These are phyloP conservation scores for Erodium maritimum DNA, from an alignment of 345 rosid species.

Conservation along the genomic window DNA sequence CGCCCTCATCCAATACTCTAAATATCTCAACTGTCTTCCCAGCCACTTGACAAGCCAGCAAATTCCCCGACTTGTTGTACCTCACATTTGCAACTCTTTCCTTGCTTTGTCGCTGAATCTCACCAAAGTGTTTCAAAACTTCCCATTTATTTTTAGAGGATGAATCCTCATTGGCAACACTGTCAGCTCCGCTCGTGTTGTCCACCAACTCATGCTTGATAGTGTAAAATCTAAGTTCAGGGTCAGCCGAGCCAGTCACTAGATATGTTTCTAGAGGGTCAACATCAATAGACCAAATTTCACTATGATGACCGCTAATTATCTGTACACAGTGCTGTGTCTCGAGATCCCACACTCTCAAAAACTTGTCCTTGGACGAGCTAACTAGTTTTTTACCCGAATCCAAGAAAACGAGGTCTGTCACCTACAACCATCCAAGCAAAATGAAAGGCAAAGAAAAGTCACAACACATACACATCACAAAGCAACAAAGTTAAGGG, in stretches of 20 bases:
- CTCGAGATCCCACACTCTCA: slow-evolving; percentile 98
- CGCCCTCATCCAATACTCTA: slow-evolving; percentile 57
- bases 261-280: slow-evolving; percentile 74
- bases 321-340: slow-evolving; percentile 91
- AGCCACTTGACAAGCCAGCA: slow-evolving; percentile 86
- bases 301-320: slow-evolving; percentile 91
- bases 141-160: slow-evolving; percentile 56
- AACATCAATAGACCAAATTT: slow-evolving; percentile 85
- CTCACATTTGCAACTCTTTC: slow-evolving; percentile 79
- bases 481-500: background rate
- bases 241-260: slow-evolving; percentile 86
- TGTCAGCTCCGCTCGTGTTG: slow-evolving; percentile 20
- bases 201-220: slow-evolving; percentile 33
- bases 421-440: slow-evolving; percentile 37
- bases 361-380: slow-evolving; percentile 83
- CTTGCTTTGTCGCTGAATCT: slow-evolving; percentile 71
- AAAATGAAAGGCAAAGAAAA: slow-evolving; percentile 4
- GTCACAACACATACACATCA: background rate
- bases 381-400: slow-evolving; percentile 78
- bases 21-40: slow-evolving; percentile 77
- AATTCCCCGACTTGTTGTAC: slow-evolving; percentile 55
- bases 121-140: slow-evolving; percentile 60
- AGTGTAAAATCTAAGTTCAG: slow-evolving; percentile 62
- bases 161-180: slow-evolving; percentile 23
- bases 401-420: slow-evolving; percentile 83